Conservation (phyloP, 495 filamentous ascomycete species). For the Lasiosphaeris hirsuta region DNA sequence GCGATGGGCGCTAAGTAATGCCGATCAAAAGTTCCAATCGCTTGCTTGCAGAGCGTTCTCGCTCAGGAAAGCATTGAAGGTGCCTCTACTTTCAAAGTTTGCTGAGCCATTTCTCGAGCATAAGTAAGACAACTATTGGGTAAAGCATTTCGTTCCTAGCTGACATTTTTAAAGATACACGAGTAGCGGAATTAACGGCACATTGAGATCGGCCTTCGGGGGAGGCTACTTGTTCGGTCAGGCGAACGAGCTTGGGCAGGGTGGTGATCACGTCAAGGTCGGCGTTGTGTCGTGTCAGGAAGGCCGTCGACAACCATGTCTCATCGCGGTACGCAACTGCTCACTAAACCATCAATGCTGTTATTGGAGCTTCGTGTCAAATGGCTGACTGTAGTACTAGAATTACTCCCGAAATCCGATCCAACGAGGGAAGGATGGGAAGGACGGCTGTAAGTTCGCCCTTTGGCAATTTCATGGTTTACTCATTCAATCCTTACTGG, state of each 20-base stretch:
- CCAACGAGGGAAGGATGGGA: conserved; percentile 8
- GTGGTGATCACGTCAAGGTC: conserved; percentile 34
- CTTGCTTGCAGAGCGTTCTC: conserved; percentile 38
- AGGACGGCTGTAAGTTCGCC: background rate
- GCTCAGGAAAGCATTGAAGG: conserved; percentile 22
- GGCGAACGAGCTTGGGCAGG: background rate
- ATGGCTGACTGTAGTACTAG: background rate
- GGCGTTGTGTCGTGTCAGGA: conserved; percentile 19
- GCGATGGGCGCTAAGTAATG: conserved; percentile 37
- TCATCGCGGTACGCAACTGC: conserved; percentile 9
- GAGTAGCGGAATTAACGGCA: conserved; percentile 28
- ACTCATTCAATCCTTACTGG: background rate
- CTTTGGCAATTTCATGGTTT: background rate
- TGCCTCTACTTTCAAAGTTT: conserved; percentile 31
- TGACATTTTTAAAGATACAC: conserved; percentile 32
- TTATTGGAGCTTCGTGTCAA: no score
- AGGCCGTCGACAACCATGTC: conserved; percentile 8
- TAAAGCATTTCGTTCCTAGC: no score
- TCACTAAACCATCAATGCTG: no score
- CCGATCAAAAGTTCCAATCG: conserved; percentile 30
- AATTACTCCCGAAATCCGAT: conserved; percentile 16
- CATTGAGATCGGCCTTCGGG: conserved; percentile 29
- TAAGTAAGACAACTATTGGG: no score
- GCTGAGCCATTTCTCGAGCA: conserved; percentile 11
- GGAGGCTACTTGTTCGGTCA: conserved; percentile 37